Conservation (phyloP, 176 grass and related monocot genomes). For the Triticum aestivum region DNA sequence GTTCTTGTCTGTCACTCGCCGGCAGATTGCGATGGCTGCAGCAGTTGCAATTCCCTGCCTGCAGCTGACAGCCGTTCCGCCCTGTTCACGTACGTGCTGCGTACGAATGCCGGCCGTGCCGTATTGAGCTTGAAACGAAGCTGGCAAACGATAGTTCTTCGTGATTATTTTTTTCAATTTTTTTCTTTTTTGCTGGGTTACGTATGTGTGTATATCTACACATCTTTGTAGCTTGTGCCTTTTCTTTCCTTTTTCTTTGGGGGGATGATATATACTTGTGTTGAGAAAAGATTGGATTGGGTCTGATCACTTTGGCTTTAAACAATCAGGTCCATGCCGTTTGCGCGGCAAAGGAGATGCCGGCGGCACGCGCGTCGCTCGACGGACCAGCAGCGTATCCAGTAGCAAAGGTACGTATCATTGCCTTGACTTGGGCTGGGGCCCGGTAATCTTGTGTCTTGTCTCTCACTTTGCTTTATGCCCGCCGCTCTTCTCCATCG, state of each 20-base stretch:
- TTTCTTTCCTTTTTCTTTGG: no score
- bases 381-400: conserved; percentile 23
- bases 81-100: background rate
- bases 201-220: no score
- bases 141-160: no score
- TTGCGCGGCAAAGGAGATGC: conserved; percentile 6
- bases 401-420: conserved; percentile 22
- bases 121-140: no score
- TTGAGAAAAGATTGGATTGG: no score
- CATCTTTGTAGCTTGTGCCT: no score
- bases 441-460: background rate
- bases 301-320: background rate
- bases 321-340: conserved; percentile 33
- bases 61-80: background rate
- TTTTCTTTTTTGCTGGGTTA: no score
- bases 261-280: no score
- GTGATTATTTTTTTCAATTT: no score
- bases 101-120: no score
- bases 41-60: background rate
- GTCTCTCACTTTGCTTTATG: background rate
- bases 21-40: background rate
- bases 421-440: background rate
- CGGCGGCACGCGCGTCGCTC: background rate
- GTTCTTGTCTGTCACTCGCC: background rate
- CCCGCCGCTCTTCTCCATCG: background rate